Evolutionary conservation across 1,139 yeast species (phyloP), one percentile per base, ranked within the genome.

Genomic region (Pichia sp.): DNA sequence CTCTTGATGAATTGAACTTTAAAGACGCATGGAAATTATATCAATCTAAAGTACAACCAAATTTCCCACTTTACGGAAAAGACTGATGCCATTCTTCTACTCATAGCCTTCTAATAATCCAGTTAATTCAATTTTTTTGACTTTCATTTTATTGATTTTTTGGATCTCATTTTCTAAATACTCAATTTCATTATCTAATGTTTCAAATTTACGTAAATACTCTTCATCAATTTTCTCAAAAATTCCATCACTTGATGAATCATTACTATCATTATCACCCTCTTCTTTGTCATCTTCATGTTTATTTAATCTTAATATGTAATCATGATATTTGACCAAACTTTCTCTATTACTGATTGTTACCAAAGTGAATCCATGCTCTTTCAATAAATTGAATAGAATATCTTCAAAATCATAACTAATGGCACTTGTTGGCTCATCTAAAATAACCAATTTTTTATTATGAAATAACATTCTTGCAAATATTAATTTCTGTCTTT

Each of bases 361-460:
- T 50, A 90, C 78, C 55, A 86, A 79, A 1, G 95, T 85, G 62
- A 88, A 85, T 42, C 80, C 77, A 59, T 80, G 80, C 50, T 70
- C 70, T 60, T 80, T 85, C 64, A 90, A 74, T 54, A 83, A 67
- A 61, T 87, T 95, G 66, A 89, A 90, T 51, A 90, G 72, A 54
- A 82, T 78, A 56, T 90, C 97, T 66, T 90, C 97, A 63, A 87
- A 90, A 65, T 90, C 97, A 36, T 86, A 84, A 51, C 90, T 81
- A 16, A 90, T 92, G 0, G 97, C 97, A 62, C 89, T 86, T 12
- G 97, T 90, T 32, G 95, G 87, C 66, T 90, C 97, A 67, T 90
- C 97, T 55, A 90, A 74, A 7, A 90, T 80, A 3, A 90, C 92
- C 66, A 86, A 85, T 62, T 77, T 76, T 40, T 96, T 96, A 47